Base-by-base conservation (phyloP, 2,329 filamentous ascomycete genomes). In the Pezicula rhizophila region DNA sequence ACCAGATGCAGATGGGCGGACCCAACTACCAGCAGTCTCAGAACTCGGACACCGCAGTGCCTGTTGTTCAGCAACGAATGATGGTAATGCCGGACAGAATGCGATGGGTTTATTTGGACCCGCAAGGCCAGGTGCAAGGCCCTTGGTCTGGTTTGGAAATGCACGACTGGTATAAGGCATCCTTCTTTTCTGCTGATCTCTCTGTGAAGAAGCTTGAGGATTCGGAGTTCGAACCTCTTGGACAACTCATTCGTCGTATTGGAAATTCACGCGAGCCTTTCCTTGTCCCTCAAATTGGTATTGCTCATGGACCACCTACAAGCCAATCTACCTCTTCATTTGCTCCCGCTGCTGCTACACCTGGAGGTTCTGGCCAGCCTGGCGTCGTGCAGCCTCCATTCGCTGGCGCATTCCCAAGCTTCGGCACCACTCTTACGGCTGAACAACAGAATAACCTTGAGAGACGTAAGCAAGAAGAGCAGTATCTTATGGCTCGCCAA, bases 61-160 rank as follows among this genome's bases (percentile, higher is more conserved):
- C 84, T 25, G 70, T 79, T 42, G 72, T 80, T 25, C 85, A 88
- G 61, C 81, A 86, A 55, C 84, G 89, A 14, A 91, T 87, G 40
- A 97, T 99, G 91, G 92, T 99, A 5, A 97, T 99, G 93, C 93
- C 93, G 2, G 93, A 99, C 66, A 80, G 95, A 12, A 99, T 99
- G 90, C 80, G 92, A 60, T 99, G 93, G 93, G 92, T 96, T 15
- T 99, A 99, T 65, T 84, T 95, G 46, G 93, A 99, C 64, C 93
- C 93, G 5, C 89, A 95, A 64, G 90, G 90, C 18, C 86, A 89
- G 53, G 85, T 89, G 5, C 93, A 99, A 64, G 93, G 93, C 0
- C 93, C 93, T 0, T 99, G 93, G 70, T 96, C 90, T 35, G 93
- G 93, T 1, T 73, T 99, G 44, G 93, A 99, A 68, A 99, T 99